Evolutionary conservation across 768 basidiomycete species (phyloP).

Genomic region (Phanerochaete carnosa): DNA sequence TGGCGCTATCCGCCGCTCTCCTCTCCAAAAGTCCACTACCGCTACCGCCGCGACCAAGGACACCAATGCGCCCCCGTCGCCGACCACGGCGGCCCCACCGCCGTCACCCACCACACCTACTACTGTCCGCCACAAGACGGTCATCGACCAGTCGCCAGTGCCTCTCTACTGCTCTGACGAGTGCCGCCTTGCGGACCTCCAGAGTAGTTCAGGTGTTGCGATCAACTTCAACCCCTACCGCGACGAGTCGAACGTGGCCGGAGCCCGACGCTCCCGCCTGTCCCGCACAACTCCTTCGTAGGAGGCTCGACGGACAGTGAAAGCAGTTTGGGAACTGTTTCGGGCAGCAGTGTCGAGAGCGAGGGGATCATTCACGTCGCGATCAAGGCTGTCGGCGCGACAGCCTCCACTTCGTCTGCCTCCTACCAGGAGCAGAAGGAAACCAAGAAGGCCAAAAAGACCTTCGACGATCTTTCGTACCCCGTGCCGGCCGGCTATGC

Average conservation of each 20-base stretch:
- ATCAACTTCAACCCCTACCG: slow-evolving; percentile 45
- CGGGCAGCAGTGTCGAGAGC: slow-evolving; percentile 22
- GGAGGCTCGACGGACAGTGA: slow-evolving; percentile 35
- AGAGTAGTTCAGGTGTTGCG: slow-evolving; percentile 36
- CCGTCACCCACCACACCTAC: slow-evolving; percentile 25
- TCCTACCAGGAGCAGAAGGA: slow-evolving; percentile 19
- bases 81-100: slow-evolving; percentile 15
- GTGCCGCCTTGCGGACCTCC: slow-evolving; percentile 61
- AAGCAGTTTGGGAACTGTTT: slow-evolving; percentile 28
- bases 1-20: slow-evolving; percentile 46
- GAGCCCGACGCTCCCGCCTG: slow-evolving; percentile 29
- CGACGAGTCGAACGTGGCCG: slow-evolving; percentile 4
- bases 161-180: slow-evolving; percentile 84
- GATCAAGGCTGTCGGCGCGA: slow-evolving; percentile 32
- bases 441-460: background rate
- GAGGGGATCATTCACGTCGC: slow-evolving; percentile 14
- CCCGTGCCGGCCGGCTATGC: slow-evolving; percentile 25
- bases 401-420: slow-evolving; percentile 21
- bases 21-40: slow-evolving; percentile 16
- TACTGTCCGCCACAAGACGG: slow-evolving; percentile 49
- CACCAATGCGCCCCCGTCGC: background rate
- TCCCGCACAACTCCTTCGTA: slow-evolving; percentile 37
- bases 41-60: slow-evolving; percentile 15
- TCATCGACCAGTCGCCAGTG: slow-evolving; percentile 79
- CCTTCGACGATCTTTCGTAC: background rate